Percentiles rank a stretch among this genome's conserved stretches.
Conservation (phyloP, 176 grass and related monocot genomes). For the Raddia distichophylla region DNA sequence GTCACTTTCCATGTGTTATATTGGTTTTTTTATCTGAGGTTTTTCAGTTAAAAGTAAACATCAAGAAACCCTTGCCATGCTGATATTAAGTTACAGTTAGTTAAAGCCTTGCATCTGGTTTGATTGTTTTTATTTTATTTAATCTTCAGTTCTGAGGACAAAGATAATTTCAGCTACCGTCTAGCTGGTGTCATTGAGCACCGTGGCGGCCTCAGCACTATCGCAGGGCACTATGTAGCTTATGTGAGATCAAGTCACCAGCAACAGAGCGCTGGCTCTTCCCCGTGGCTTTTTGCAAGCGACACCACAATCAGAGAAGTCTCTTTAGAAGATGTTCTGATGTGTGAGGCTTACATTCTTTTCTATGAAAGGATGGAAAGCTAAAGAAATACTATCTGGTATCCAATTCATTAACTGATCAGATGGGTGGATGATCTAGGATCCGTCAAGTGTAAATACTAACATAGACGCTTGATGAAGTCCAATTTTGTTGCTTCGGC, state of each 20-base stretch:
- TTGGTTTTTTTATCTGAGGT: neutral
- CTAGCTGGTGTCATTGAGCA: slow-evolving; percentile 49
- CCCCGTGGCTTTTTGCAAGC: slow-evolving; percentile 54
- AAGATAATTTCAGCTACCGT: slow-evolving; percentile 18
- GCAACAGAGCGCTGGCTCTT: neutral
- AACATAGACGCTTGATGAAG: no score
- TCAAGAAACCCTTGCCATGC: slow-evolving; percentile 12
- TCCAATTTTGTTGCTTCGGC: no score
- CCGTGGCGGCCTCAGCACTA: neutral
- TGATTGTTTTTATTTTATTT: neutral
- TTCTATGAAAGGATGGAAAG: slow-evolving; percentile 61
- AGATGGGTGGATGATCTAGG: no score
- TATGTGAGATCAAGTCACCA: slow-evolving; percentile 38
- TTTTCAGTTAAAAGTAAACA: neutral
- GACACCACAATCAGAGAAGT: slow-evolving; percentile 44
- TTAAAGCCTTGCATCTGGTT: slow-evolving; percentile 12
- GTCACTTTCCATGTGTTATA: neutral
- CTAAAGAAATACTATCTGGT: neutral
- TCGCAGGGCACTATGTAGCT: slow-evolving; percentile 46
- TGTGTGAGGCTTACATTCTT: slow-evolving; percentile 63
- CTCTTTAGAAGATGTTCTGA: slow-evolving; percentile 43
- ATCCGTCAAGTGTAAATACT: no score
- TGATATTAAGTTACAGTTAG: neutral
- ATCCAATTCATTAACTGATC: no score
- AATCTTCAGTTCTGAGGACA: slow-evolving; percentile 27